phyloP scores from a whole-genome alignment of 2,329 filamentous ascomycete genomes.

The Trichoderma brevicompactum region DNA sequence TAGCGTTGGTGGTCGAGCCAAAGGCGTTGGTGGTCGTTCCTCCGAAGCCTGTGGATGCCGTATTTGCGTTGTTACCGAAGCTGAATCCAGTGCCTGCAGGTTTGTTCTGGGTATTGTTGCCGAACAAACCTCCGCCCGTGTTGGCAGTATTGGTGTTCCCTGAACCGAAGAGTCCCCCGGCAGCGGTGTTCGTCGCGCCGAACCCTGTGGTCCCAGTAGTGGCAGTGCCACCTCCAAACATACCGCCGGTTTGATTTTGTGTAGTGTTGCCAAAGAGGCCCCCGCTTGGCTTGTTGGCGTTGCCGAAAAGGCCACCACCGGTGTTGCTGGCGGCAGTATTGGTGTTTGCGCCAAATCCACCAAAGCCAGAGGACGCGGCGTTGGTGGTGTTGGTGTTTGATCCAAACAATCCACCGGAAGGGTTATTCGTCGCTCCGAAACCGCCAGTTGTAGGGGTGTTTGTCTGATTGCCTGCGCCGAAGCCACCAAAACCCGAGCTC shows the following conservation, averaged over 20 bases:
- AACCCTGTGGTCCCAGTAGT: constrained; percentile 43
- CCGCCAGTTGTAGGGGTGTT: constrained; percentile 42
- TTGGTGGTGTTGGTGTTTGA: constrained; percentile 38
- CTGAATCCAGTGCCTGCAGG: constrained; percentile 45
- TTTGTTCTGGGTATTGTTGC: constrained; percentile 45
- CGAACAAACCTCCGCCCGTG: constrained; percentile 49
- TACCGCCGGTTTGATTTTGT: constrained; percentile 39
- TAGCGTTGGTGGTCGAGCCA: constrained; percentile 38
- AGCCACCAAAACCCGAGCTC: constrained; percentile 56
- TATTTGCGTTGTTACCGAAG: constrained; percentile 49
- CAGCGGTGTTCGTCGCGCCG: constrained; percentile 40
- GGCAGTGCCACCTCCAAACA: constrained; percentile 46
- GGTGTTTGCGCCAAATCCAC: constrained; percentile 47
- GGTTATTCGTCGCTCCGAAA: constrained; percentile 28
- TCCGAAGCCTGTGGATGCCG: constrained; percentile 35
- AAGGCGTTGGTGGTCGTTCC: constrained; percentile 44
- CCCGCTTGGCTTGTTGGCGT: constrained; percentile 37
- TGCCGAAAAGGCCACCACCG: constrained; percentile 34
- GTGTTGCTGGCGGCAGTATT: constrained; percentile 38
- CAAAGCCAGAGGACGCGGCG: constrained; percentile 32
- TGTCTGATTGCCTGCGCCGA: constrained; percentile 46
- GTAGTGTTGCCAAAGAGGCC: constrained; percentile 46
- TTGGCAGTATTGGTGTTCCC: constrained; percentile 37
- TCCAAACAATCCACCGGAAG: constrained; percentile 46
- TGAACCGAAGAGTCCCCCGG: constrained; percentile 40